Evolutionary conservation across 352 stramenopile species (phyloP), one percentile per base, ranked within the genome.

Genomic region (Phytophthora melonis): DNA sequence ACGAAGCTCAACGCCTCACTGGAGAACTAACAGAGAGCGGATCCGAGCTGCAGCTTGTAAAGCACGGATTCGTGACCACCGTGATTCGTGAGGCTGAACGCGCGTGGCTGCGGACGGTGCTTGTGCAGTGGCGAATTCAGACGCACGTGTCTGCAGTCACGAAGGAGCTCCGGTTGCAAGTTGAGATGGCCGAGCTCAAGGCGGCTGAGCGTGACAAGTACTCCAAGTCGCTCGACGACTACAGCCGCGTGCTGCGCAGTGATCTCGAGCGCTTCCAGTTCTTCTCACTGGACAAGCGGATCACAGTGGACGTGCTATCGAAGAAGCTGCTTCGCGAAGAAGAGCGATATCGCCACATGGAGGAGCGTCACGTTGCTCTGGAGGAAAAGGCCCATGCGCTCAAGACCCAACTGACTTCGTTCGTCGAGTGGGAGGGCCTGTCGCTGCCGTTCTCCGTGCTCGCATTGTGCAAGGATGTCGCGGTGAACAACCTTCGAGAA

Each of bases 221-320:
- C 30, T 81, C 84, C 6, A 83, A 86, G 41, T 88, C 82, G 11
- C 68, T 92, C 21, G 86, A 91, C 36, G 85, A 93, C 41, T 94
- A 92, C 74, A 92, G 87, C 25, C 80, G 83, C 13, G 87, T 94
- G 11, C 71, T 94, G 16, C 85, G 85, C 11, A 89, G 72, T 34
- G 87, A 94, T 55, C 68, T 94, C 19, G 87, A 94, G 64, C 82
- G 86, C 14, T 93, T 88, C 49, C 87, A 94, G 58, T 93, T 93
- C 55, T 90, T 93, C 60, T 92, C 84, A 19, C 83, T 93, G 19
- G 87, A 94, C 62, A 93, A 92, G 69, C 81, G 85, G 4, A 84
- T 94, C 41, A 84, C 86, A 19, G 84, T 94, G 1, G 86, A 94
- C 34, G 82, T 91, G n/a, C 75, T 94, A 10, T 85, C 86, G 1